Percentiles rank a stretch among this genome's conserved stretches.
phyloP scores from a whole-genome alignment of 2,329 filamentous ascomycete species.

The Pyrenophora seminiperda region DNA sequence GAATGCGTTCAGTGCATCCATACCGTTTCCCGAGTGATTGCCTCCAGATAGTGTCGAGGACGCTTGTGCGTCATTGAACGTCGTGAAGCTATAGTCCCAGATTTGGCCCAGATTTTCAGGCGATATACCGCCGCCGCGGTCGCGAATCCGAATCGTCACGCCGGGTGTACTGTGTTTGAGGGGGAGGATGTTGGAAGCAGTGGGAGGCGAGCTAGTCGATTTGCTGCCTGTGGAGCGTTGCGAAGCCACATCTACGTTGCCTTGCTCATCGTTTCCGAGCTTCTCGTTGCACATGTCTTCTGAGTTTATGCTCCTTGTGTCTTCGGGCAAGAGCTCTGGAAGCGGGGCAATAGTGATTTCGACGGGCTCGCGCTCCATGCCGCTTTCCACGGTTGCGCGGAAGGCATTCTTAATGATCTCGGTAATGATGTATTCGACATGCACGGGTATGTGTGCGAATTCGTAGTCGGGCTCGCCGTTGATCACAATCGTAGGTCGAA shows the following conservation, averaged over 20 bases:
- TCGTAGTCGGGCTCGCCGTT: constrained; percentile 85
- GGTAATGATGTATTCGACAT: constrained; percentile 96
- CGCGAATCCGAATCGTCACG: constrained; percentile 92
- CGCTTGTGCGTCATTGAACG: constrained; percentile 73
- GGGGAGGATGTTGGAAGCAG: constrained; percentile 50
- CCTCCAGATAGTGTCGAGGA: constrained; percentile 53
- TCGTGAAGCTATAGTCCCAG: constrained; percentile 98
- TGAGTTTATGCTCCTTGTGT: constrained; percentile 12
- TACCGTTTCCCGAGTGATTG: constrained; percentile 36
- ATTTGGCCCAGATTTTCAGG: constrained; percentile 84
- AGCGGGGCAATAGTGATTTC: constrained; percentile 88
- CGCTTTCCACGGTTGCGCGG: constrained; percentile 85
- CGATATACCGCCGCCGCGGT: constrained; percentile 90
- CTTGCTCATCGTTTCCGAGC: constrained; percentile 40
- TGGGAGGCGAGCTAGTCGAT: constrained; percentile 24
- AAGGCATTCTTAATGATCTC: constrained; percentile 98
- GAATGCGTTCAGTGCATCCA: constrained; percentile 76
- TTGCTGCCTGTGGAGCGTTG: constrained; percentile 35
- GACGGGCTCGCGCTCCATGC: constrained; percentile 78
- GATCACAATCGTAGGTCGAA: constrained; percentile 78
- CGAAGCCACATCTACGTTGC: constrained; percentile 40
- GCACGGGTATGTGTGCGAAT: constrained; percentile 92
- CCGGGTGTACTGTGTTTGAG: constrained; percentile 67
- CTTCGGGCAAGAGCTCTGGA: constrained; percentile 53
- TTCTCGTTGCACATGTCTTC: constrained; percentile 15